Percentiles rank a stretch among this genome's conserved stretches.
Evolutionary conservation across 495 filamentous ascomycete genomes (phyloP).

Genomic region (Trichoderma gamsii): DNA sequence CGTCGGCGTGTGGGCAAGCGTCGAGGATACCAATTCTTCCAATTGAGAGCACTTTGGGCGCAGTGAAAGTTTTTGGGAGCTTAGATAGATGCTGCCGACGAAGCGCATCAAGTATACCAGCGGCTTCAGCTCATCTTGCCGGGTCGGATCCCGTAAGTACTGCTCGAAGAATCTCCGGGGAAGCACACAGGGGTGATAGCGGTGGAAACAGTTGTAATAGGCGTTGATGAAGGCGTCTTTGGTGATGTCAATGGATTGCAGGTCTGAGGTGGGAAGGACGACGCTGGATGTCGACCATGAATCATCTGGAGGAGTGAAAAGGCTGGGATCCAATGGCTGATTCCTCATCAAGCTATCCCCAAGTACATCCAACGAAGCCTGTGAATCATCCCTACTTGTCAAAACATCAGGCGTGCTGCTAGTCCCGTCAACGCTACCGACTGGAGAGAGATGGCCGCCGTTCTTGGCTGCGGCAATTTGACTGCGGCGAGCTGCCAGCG

Average conservation of each 20-base stretch:
- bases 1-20: conserved; percentile 32
- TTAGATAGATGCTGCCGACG: conserved; percentile 42
- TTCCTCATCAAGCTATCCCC: conserved; percentile 26
- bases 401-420: conserved; percentile 35
- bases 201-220: conserved; percentile 60
- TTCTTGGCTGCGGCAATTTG: conserved; percentile 20
- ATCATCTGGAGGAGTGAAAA: conserved; percentile 39
- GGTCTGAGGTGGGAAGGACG: background rate
- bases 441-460: conserved; percentile 19
- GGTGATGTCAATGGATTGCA: background rate
- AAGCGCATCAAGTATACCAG: conserved; percentile 50
- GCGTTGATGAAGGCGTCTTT: conserved; percentile 46
- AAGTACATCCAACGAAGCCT: conserved; percentile 44
- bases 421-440: conserved; percentile 28
- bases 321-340: conserved; percentile 40
- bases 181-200: conserved; percentile 60
- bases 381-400: background rate
- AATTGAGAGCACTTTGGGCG: conserved; percentile 26
- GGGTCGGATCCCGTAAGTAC: background rate
- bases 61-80: conserved; percentile 19
- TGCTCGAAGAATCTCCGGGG: conserved; percentile 29
- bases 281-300: conserved; percentile 23
- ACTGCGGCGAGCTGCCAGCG: conserved; percentile 23
- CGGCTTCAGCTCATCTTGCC: conserved; percentile 23
- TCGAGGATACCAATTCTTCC: conserved; percentile 33